Base-by-base conservation (phyloP, 257 asterid species). In the Catharanthus roseus region DNA sequence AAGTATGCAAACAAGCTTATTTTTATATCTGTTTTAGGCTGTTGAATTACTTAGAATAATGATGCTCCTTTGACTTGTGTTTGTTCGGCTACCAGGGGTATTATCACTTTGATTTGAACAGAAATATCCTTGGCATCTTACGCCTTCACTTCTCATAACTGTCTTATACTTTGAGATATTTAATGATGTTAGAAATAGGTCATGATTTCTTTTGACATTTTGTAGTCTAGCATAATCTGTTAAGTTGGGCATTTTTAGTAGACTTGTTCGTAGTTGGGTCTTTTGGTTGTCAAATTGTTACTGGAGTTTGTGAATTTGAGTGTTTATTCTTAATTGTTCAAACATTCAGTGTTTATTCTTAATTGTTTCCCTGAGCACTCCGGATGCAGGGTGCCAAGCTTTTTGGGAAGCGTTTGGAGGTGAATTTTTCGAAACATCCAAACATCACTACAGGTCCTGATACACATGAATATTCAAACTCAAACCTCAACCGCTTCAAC, bases 341-440 rank as follows among this genome's bases (percentile, higher is more conserved):
- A n/a, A n/a, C n/a, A n/a, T 8, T 42, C 34, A 21, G 23, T 66
- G 69, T 28, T 49, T 44, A 10, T 67, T 11, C 26, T 2, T 10
- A 50, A 36, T 63, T 36, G 68, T 21, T 21, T 6, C 8, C 1
- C 45, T 61, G 44, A 28, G 29, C 60, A 18, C 60, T 67, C 16
- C 44, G 76, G 19, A 61, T 79, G 68, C 66, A 91, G 99, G 97
- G 96, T 68, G 90, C 96, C 29, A 82, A 80, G 83, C 77, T 95
- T 76, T 95, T 95, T 70, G 99, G 92, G 57, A 91, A 95, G 86
- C 90, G 90, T 45, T 74, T 93, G 93, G 97, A 93, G 87, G 99
- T 93, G 72, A 95, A 89, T 68, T 95, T 82, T 73, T 95, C 97
- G 8, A 88, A 89, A 85, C 86, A 95, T 79, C 84, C 90, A 33